Evolutionary conservation across 73 alveolate genomes (phyloP).

Genomic region (Tetrahymena elliotti): DNA sequence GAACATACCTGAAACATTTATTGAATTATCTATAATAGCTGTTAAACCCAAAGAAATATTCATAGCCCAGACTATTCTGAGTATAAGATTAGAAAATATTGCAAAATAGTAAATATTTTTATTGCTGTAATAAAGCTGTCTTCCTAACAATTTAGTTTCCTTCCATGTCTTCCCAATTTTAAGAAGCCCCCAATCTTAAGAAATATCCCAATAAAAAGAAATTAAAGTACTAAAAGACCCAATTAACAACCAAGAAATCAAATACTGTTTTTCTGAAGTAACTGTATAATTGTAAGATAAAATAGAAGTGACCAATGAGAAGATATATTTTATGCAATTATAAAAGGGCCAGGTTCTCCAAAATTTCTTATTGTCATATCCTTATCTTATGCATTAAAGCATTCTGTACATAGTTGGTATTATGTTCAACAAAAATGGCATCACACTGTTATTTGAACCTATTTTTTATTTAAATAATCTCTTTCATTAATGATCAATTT

Average conservation of each 20-base stretch:
- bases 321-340: background rate
- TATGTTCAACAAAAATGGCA: background rate
- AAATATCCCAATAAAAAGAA: background rate
- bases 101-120: background rate
- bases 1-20: background rate
- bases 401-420: background rate
- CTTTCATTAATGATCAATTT: background rate
- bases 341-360: slow-evolving; percentile 1
- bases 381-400: background rate
- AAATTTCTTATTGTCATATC: background rate
- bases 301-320: background rate
- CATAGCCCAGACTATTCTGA: background rate
- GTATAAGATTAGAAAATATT: background rate
- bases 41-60: background rate
- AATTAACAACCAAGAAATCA: background rate
- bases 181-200: background rate
- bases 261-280: background rate
- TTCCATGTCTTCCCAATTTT: background rate
- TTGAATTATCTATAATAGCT: background rate
- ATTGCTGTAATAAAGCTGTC: background rate
- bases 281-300: background rate
- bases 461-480: background rate
- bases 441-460: background rate
- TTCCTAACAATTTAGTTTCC: background rate
- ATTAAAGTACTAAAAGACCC: background rate